Conservation (phyloP, 192 early-diverging fungal species). For the Phlyctochytrium bullatum region DNA sequence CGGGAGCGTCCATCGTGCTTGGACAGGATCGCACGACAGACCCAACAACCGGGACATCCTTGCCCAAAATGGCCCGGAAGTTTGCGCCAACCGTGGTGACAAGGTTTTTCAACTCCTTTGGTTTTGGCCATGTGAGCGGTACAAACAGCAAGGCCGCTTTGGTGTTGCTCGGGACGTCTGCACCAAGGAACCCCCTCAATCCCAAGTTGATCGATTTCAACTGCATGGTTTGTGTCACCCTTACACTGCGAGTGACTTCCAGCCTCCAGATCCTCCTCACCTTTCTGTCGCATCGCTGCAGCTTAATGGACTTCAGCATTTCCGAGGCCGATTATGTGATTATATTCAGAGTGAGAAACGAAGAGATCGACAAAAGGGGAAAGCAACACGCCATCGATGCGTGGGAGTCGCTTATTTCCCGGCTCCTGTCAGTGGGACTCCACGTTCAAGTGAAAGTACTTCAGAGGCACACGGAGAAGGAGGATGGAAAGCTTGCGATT, state of each 20-base stretch:
- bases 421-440: conserved; percentile 60
- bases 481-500: conserved; percentile 22
- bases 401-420: conserved; percentile 51
- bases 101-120: background rate
- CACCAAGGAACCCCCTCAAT: too few species aligned
- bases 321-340: background rate
- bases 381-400: conserved; percentile 33
- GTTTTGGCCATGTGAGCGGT: too few species aligned
- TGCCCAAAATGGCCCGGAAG: background rate
- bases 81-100: background rate
- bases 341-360: background rate
- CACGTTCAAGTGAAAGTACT: conserved; percentile 61
- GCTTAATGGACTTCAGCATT: background rate
- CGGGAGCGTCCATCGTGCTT: background rate
- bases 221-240: too few species aligned
- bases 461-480: conserved; percentile 19
- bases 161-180: too few species aligned
- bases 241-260: too few species aligned
- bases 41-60: background rate
- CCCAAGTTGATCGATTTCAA: too few species aligned
- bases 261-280: too few species aligned
- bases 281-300: too few species aligned
- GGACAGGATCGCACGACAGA: background rate
- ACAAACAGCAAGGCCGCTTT: too few species aligned
- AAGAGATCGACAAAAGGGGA: background rate